phyloP scores from a whole-genome alignment of 495 filamentous ascomycete species.

The Daldinia childiae region DNA sequence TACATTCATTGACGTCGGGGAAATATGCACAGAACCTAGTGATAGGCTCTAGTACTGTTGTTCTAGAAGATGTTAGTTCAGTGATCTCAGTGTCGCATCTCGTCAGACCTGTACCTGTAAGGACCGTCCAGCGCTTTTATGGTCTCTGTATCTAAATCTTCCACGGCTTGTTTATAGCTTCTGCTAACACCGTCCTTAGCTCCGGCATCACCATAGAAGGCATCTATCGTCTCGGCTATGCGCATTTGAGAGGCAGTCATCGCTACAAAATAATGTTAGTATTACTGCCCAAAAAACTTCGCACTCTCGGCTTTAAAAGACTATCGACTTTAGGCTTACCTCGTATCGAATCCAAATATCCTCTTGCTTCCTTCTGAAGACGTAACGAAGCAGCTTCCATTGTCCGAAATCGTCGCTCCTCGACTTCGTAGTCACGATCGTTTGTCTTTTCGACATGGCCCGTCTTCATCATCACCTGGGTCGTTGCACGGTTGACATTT shows the following conservation, averaged over 20 bases:
- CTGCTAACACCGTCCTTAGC: slow-evolving; percentile 92
- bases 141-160: slow-evolving; percentile 96
- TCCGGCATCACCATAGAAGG: slow-evolving; percentile 97
- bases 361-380: slow-evolving; percentile 96
- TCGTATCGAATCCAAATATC: slow-evolving; percentile 93
- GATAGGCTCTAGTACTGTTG: slow-evolving; percentile 95
- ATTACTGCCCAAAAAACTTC: background rate
- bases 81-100: slow-evolving; percentile 4
- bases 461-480: slow-evolving; percentile 99
- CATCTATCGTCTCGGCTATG: slow-evolving; percentile 98
- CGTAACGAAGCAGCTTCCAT: slow-evolving; percentile 94
- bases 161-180: slow-evolving; percentile 97
- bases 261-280: slow-evolving; percentile 59
- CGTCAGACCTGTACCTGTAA: slow-evolving; percentile 69
- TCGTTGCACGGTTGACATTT: slow-evolving; percentile 97
- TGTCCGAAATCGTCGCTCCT: slow-evolving; percentile 93
- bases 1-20: slow-evolving; percentile 98
- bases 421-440: slow-evolving; percentile 98
- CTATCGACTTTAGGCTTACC: slow-evolving; percentile 64
- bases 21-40: slow-evolving; percentile 97
- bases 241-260: slow-evolving; percentile 99
- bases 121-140: slow-evolving; percentile 99
- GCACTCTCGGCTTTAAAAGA: background rate
- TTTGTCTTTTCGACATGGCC: slow-evolving; percentile 98
- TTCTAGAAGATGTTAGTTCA: slow-evolving; percentile 55